Base-by-base conservation (phyloP, 2,329 filamentous ascomycete genomes). In the Tympanopsis confertula region DNA sequence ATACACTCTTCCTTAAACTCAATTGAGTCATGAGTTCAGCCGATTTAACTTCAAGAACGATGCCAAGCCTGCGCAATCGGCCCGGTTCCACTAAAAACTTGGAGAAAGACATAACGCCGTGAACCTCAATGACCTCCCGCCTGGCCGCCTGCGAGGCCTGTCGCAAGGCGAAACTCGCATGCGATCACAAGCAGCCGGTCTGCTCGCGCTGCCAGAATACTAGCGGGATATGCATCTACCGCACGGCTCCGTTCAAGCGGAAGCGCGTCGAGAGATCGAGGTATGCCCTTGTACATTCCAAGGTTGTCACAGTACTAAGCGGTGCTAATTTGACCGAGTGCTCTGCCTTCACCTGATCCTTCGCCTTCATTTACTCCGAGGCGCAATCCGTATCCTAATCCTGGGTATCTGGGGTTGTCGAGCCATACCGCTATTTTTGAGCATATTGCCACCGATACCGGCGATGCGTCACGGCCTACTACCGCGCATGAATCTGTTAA, bases 371-470 rank as follows among this genome's bases (percentile, higher is more conserved):
- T 26, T n/a, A 26, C 7, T 26, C 26, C 42, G 22, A 38, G 33
- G 29, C 32, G 13, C 19, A 41, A 35, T 18, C 46, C 44, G 5
- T 55, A 55, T 43, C 54, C 54, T 0, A 57, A 56, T 41, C 53
- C 54, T 17, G 53, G 53, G 3, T 56, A 50, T 30, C 45, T 54
- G 5, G 54, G 54, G 17, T 45, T 44, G 2, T 54, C 52, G 4
- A 56, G 51, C 38, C 49, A 53, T 37, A 47, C 49, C 5, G 45
- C 51, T 13, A 48, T 57, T 14, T 56, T 57, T 41, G 45, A 51
- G 22, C 49, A 56, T 14, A 18, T 40, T 17, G 20, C 36, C 22
- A 19, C 10, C 5, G 36, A 33, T 38, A 7, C 7, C 22, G 22
- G 22, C 22, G 22, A 26, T 26, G n/a, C 22, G 22, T 26, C n/a